Percentiles rank a stretch among this genome's conserved stretches.
phyloP scores from a whole-genome alignment of 208 protist species.

The Herpetomonas samuelpessoai region DNA sequence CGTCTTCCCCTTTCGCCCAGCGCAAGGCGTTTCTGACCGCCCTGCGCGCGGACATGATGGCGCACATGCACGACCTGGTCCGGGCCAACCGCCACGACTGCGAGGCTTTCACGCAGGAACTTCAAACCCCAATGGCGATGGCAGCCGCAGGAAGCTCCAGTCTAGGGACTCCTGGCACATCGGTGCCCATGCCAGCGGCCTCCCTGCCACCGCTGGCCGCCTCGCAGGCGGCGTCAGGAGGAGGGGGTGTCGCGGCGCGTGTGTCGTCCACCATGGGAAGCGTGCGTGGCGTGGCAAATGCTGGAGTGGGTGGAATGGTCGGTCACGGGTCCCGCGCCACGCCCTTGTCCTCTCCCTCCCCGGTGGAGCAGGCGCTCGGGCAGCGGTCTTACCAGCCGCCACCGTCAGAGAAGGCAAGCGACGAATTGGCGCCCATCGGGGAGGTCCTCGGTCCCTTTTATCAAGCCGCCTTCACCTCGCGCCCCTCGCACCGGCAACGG shows the following conservation, averaged over 20 bases:
- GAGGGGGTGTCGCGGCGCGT: background rate
- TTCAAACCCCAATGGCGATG: slow-evolving; percentile 7
- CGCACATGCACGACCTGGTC: slow-evolving; percentile 26
- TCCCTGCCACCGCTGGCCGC: slow-evolving; percentile 13
- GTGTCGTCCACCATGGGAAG: no score
- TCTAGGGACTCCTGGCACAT: background rate
- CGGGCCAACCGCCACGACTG: slow-evolving; percentile 46
- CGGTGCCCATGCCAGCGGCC: slow-evolving; percentile 13
- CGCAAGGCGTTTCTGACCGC: slow-evolving; percentile 37
- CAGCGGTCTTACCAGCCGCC: no score
- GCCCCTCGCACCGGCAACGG: slow-evolving; percentile 2
- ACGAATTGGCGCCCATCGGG: background rate
- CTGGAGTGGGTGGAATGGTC: background rate
- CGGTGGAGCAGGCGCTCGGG: no score
- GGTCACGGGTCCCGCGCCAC: background rate
- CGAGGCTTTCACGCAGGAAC: slow-evolving; percentile 34
- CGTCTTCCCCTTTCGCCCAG: slow-evolving; percentile 34
- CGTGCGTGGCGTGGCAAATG: no score
- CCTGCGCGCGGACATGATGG: slow-evolving; percentile 31
- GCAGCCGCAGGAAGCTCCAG: background rate
- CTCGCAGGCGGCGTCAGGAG: background rate
- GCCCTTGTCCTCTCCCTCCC: no score
- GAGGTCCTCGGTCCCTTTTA: background rate
- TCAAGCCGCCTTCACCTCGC: slow-evolving; percentile 6
- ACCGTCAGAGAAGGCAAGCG: no score